Base-by-base conservation (phyloP, 2,329 filamentous ascomycete genomes). In the Penicillium janthinellum region DNA sequence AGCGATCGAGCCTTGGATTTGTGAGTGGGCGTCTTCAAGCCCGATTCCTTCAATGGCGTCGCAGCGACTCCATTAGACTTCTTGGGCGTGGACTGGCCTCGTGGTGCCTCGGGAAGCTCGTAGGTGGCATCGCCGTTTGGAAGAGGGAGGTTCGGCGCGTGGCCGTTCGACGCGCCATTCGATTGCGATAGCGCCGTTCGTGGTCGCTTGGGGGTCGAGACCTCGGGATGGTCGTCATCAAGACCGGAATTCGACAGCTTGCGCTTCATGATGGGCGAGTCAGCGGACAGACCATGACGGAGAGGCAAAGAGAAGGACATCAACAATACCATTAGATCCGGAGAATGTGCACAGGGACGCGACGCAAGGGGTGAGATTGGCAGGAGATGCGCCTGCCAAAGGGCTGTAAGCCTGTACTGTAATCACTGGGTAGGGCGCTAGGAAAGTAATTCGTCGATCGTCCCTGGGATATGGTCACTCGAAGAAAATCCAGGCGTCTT, bases 191-290 rank as follows among this genome's bases (percentile, higher is more conserved):
- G 60, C 1, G 65, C 63, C 6, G 66, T 75, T 55, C 71, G 70
- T 54, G 70, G 71, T 64, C 77, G 75, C 63, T 76, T 78, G 4
- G 78, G 77, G 34, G 77, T 78, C 47, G 73, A 75, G 53, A 71
- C 70, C 52, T 68, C 64, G 60, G 71, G 70, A 49, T 72, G 68
- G 37, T 72, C 70, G 54, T 76, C 71, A 45, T 73, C 72, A 44
- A 68, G 66, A 48, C 67, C 67, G 55, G 72, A 70, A 63, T 75
- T 72, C 63, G 75, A 70, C 63, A 75, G 75, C 66, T 77, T 78
- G 60, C 77, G 76, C 72, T 79, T 79, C 77, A 78, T 79, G 52
- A 52, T 59, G 54, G 49, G 49, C 55, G 42, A 65, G 61, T 68
- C 60, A 65, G 66, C 56, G 53, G 34, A 50, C 44, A 52, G 41